These are phyloP conservation scores for Bipolaris cookei DNA, from an alignment of 2,329 filamentous ascomycete genomes.

Conservation along the genomic window DNA sequence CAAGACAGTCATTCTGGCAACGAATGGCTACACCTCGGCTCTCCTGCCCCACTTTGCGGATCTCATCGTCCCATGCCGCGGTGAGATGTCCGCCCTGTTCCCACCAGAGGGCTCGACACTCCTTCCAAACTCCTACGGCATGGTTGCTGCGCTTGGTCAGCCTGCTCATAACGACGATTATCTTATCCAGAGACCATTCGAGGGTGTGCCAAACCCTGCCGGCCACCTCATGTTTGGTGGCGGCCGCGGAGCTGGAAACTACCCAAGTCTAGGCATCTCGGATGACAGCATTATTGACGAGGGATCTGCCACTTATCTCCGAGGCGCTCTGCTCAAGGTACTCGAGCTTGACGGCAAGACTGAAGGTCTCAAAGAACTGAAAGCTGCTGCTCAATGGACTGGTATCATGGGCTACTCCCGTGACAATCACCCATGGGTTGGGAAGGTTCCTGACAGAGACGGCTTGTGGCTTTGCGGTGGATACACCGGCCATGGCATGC, in stretches of 20 bases:
- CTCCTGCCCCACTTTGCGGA: slow-evolving; percentile 72
- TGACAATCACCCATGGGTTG: slow-evolving; percentile 74
- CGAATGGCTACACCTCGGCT: slow-evolving; percentile 82
- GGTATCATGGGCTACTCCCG: slow-evolving; percentile 77
- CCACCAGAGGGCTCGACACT: slow-evolving; percentile 58
- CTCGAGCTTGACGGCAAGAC: slow-evolving; percentile 46
- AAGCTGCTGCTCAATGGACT: slow-evolving; percentile 67
- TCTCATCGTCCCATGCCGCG: slow-evolving; percentile 77
- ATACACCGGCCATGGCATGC: slow-evolving; percentile 79
- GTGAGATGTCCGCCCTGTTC: slow-evolving; percentile 71
- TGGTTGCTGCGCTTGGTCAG: slow-evolving; percentile 60
- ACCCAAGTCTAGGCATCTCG: slow-evolving; percentile 62
- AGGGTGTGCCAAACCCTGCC: slow-evolving; percentile 48
- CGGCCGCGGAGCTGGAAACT: slow-evolving; percentile 61
- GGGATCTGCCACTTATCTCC: slow-evolving; percentile 63
- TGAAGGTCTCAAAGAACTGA: slow-evolving; percentile 52
- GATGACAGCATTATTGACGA: slow-evolving; percentile 66
- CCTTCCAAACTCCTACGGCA: slow-evolving; percentile 68
- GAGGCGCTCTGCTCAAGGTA: slow-evolving; percentile 50
- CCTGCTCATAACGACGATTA: slow-evolving; percentile 69
- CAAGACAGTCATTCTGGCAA: slow-evolving; percentile 73
- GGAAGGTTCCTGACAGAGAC: slow-evolving; percentile 63
- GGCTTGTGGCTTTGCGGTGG: slow-evolving; percentile 70
- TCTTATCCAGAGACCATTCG: slow-evolving; percentile 70
- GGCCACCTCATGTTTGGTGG: slow-evolving; percentile 75